These are phyloP conservation scores for Zarea fungicola DNA, from an alignment of 2,329 filamentous ascomycete species.

Conservation along the genomic window DNA sequence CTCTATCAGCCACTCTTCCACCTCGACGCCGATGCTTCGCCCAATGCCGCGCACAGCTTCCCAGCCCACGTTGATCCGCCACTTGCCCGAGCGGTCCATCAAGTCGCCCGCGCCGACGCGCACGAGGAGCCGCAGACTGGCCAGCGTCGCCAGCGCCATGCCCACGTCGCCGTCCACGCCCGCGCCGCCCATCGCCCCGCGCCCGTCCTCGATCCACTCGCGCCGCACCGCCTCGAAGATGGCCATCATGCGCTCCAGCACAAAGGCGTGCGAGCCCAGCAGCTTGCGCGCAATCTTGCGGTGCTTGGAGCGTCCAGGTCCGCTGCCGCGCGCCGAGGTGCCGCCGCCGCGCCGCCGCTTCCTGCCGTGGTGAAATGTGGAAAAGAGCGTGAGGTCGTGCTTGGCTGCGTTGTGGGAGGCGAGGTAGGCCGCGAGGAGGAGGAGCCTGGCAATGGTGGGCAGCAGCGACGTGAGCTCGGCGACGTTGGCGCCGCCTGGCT, in stretches of 20 bases:
- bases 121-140: constrained; percentile 63
- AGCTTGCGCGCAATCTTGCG: constrained; percentile 73
- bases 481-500: constrained; percentile 16
- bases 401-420: constrained; percentile 73
- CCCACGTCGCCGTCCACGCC: constrained; percentile 51
- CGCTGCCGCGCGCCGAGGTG: constrained; percentile 27
- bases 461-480: constrained; percentile 52
- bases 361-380: constrained; percentile 57
- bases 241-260: constrained; percentile 71
- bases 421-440: constrained; percentile 73
- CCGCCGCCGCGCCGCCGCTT: constrained; percentile 46
- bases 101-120: constrained; percentile 60
- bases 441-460: constrained; percentile 66
- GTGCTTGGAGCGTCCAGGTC: constrained; percentile 42
- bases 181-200: constrained; percentile 20
- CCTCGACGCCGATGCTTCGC: constrained; percentile 68
- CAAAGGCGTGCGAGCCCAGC: constrained; percentile 70
- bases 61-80: constrained; percentile 75
- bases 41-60: constrained; percentile 68
- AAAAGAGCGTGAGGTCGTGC: constrained; percentile 72
- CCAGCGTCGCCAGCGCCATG: constrained; percentile 66
- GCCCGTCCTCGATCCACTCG: constrained; percentile 43
- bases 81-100: constrained; percentile 65
- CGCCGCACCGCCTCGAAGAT: constrained; percentile 64
- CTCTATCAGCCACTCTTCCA: constrained; percentile 71